Evolutionary conservation across 2,329 filamentous ascomycete genomes (phyloP).

Genomic region (Epichloe hybrida): DNA sequence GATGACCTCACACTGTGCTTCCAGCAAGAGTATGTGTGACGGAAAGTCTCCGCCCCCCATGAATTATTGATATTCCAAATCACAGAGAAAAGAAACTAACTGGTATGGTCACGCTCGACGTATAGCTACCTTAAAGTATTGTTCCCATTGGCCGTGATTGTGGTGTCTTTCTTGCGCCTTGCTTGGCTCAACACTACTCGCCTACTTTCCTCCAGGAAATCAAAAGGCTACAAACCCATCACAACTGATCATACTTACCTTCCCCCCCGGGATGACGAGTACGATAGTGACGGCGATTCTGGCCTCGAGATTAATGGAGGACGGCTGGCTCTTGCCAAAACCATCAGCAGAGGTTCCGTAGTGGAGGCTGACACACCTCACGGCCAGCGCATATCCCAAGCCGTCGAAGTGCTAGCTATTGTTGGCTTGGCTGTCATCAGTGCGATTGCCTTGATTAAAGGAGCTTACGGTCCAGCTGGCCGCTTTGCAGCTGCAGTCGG

Average conservation of each 20-base stretch:
- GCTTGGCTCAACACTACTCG: constrained; percentile 42
- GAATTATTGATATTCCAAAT: neutral
- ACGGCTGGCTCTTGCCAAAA: constrained; percentile 44
- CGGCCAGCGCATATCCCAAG: constrained; percentile 55
- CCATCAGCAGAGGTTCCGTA: constrained; percentile 47
- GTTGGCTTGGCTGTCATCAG: constrained; percentile 59
- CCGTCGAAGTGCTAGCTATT: constrained; percentile 64
- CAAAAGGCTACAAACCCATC: constrained; percentile 43
- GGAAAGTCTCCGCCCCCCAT: neutral
- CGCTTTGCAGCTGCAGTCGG: constrained; percentile 50
- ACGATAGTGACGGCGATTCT: constrained; percentile 47
- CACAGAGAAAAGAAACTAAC: neutral
- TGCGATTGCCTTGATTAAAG: constrained; percentile 46
- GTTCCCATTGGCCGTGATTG: constrained; percentile 60
- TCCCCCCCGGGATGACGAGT: constrained; percentile 31
- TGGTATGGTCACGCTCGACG: neutral
- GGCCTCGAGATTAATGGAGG: constrained; percentile 43
- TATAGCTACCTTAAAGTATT: constrained; percentile 45
- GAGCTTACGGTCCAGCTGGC: constrained; percentile 44
- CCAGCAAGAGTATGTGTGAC: constrained; percentile 47
- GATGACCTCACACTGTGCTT: constrained; percentile 54
- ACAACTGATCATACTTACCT: constrained; percentile 37
- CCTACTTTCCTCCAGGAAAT: constrained; percentile 33
- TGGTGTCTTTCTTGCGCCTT: constrained; percentile 56
- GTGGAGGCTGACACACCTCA: constrained; percentile 64